These are phyloP conservation scores for Canna indica DNA, from an alignment of 176 grass and related monocot genomes.

Conservation along the genomic window DNA sequence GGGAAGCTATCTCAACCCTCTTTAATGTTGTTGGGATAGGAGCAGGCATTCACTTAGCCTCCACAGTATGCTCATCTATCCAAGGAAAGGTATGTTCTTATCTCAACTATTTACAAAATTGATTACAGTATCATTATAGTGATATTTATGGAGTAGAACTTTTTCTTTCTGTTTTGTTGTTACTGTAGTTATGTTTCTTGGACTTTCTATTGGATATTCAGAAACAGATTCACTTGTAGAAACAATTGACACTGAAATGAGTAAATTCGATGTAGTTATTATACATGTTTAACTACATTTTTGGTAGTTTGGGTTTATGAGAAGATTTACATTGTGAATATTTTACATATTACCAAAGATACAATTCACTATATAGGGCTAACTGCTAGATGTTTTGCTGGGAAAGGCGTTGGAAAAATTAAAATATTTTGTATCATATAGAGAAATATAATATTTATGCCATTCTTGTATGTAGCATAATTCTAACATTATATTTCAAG, in stretches of 20 bases:
- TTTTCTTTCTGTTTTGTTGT: not conserved
- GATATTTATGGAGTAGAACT: not conserved
- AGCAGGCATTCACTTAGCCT: slow-evolving; percentile 79
- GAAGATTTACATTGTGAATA: no score
- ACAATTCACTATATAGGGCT: not conserved
- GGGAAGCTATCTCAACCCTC: slow-evolving; percentile 94
- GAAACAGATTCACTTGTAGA: no score
- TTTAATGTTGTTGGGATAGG: slow-evolving; percentile 79
- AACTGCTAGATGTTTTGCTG: not conserved
- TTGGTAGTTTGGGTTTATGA: no score
- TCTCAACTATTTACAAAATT: not conserved
- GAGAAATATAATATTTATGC: no score
- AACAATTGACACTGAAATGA: not conserved
- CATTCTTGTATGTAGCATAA: no score
- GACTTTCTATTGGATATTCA: no score
- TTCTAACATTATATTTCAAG: not conserved
- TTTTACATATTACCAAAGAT: not conserved
- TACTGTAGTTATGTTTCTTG: no score
- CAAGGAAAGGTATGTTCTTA: slow-evolving; percentile 68
- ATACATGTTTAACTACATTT: no score
- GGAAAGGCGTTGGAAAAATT: not conserved
- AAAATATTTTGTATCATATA: no score
- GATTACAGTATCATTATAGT: not conserved
- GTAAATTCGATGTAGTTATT: not conserved
- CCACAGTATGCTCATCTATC: slow-evolving; percentile 78